Evolutionary conservation across 331 rosid genomes (phyloP).

Genomic region (Rosa hybrid): DNA sequence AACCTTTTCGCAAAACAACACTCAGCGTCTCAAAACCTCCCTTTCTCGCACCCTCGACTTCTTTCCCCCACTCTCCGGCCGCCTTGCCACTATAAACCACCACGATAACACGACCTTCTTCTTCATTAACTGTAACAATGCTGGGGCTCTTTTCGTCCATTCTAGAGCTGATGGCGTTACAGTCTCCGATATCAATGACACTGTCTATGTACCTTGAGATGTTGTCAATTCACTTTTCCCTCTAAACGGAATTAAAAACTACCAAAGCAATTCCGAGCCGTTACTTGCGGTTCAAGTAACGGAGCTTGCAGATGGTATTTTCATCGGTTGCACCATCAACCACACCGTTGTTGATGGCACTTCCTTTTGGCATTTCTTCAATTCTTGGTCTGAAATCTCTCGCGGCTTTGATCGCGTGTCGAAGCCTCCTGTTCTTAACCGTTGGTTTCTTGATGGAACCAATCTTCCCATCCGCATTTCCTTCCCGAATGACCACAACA

Average conservation of each 20-base stretch:
- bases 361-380: conserved; percentile 34
- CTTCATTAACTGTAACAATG: conserved; percentile 13
- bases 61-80: conserved; percentile 26
- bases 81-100: neutral
- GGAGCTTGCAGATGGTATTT: conserved; percentile 31
- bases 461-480: conserved; percentile 15
- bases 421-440: conserved; percentile 6
- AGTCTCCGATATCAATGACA: conserved; percentile 14
- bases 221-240: conserved; percentile 25
- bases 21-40: conserved; percentile 20
- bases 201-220: conserved; percentile 3
- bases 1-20: neutral
- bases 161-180: conserved; percentile 13
- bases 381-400: conserved; percentile 16
- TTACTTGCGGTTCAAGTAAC: conserved; percentile 38
- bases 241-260: conserved; percentile 32
- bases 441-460: conserved; percentile 10
- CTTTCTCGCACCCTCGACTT: conserved; percentile 13
- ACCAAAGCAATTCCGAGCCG: conserved; percentile 35
- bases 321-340: conserved; percentile 26
- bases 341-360: conserved; percentile 30
- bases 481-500: neutral
- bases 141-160: conserved; percentile 24
- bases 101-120: conserved; percentile 4
- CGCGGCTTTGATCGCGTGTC: neutral